A percentile compares a stretch with the other conserved stretches of the same genome.
These are phyloP conservation scores for Uronychia setigera DNA, from an alignment of 73 alveolate genomes.

Conservation along the genomic window DNA sequence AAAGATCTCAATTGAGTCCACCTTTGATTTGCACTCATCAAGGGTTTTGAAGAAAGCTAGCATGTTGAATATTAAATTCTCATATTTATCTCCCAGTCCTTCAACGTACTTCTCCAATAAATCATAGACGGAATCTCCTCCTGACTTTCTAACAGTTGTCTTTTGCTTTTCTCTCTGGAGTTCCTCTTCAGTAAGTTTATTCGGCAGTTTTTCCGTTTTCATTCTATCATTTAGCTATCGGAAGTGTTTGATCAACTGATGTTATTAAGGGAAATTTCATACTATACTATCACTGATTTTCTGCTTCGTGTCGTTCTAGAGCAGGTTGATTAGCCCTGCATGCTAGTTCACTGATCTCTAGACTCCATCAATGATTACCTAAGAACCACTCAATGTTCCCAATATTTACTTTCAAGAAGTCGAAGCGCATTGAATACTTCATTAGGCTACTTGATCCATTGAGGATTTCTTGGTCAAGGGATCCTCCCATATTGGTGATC, in stretches of 20 bases:
- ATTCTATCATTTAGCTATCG: background rate
- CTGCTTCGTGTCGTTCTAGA: background rate
- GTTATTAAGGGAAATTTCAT: background rate
- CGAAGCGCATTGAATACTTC: background rate
- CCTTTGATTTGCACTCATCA: background rate
- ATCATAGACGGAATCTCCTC: background rate
- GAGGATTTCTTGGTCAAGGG: background rate
- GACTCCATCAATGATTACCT: background rate
- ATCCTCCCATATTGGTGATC: background rate
- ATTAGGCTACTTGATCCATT: background rate
- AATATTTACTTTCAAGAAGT: background rate
- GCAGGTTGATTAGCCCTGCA: background rate
- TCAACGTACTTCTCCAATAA: background rate
- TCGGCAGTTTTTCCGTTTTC: background rate
- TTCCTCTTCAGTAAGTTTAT: background rate
- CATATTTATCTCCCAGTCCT: background rate
- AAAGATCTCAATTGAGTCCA: background rate
- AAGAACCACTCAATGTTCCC: background rate
- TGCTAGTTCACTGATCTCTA: background rate
- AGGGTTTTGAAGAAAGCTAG: background rate
- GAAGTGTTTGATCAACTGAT: background rate
- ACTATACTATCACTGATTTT: background rate
- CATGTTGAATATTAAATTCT: background rate
- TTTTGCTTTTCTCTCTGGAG: background rate
- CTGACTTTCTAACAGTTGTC: background rate